Evolutionary conservation across 805 yeast genomes (phyloP), one percentile per base, ranked within the genome.

Genomic region (Wickerhamiella occidentalis): DNA sequence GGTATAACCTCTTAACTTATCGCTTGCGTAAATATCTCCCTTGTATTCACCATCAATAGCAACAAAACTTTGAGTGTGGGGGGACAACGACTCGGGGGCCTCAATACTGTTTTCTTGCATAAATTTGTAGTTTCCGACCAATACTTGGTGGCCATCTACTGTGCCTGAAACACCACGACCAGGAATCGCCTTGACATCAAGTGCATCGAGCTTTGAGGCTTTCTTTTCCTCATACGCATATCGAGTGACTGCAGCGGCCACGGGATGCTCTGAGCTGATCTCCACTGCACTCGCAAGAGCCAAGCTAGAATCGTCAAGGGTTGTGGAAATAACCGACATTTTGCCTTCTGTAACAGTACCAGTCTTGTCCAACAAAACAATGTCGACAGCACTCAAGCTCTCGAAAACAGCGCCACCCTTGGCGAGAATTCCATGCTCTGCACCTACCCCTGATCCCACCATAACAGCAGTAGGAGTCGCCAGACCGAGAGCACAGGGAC

Each of bases 391-490:
- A 58, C 77, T 76, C 6, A 92, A 80, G 50, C 68, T 72, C 61
- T 92, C 97, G 53, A 92, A 72, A 13, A 84, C 77, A 47, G 82
- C 94, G 19, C 96, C 98, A 44, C 96, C 95, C 64, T 90, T 92
- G 58, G 92, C 83, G 48, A 92, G 69, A 4, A 92, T 82, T 17
- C 98, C 97, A 63, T 85, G 72, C 12, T 76, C 65, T 0, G 98
- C 97, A 37, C 95, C 97, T 19, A 86, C 82, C 37, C 98, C 98
- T 1, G 97, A 90, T 7, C 96, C 98, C 1, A 92, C 98, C 96
- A 94, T 92, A 9, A 92, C 85, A 0, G 97, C 97, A 1, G 98
- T 94, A 1, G 99, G 99, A 0, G 97, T 95, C 3, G 96, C 96
- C 46, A 92, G 71, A 2, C 98, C 99, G 21, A 92, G 68, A 0